Conservation (phyloP, 371 early-diverging fungal genomes). For the Apophysomyces sp. region DNA sequence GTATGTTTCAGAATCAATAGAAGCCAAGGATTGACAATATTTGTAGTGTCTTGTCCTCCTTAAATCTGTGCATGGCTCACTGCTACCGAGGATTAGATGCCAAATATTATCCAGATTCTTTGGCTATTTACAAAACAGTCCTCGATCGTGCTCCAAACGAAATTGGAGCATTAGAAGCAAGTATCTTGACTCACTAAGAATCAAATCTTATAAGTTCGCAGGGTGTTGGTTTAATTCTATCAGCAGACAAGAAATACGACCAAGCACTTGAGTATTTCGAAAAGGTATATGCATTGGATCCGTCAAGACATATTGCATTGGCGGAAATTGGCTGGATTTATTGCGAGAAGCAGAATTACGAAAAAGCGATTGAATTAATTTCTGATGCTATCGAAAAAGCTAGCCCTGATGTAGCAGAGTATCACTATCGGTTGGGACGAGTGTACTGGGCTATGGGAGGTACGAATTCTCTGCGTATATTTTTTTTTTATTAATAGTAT, state of each 20-base stretch:
- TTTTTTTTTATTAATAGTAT: neutral
- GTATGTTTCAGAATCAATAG: constrained; percentile 17
- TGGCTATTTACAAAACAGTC: constrained; percentile 52
- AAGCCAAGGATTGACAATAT: neutral
- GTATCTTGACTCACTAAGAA: neutral
- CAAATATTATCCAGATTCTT: constrained; percentile 53
- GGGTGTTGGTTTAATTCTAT: constrained; percentile 39
- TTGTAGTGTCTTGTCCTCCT: constrained; percentile 50
- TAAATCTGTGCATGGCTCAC: constrained; percentile 65
- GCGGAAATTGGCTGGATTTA: constrained; percentile 69
- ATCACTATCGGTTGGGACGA: constrained; percentile 71
- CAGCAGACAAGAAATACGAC: constrained; percentile 40
- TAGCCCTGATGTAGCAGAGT: constrained; percentile 40
- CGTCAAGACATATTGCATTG: constrained; percentile 43
- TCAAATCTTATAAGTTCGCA: neutral
- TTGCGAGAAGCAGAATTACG: constrained; percentile 52
- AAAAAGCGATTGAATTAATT: constrained; percentile 56
- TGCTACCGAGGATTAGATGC: constrained; percentile 57
- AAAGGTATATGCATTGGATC: constrained; percentile 46
- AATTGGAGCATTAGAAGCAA: constrained; percentile 53
- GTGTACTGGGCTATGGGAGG: constrained; percentile 82
- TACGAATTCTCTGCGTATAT: constrained; percentile 11
- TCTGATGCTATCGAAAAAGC: constrained; percentile 51
- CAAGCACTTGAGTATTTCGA: constrained; percentile 58
- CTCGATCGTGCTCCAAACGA: constrained; percentile 45